A percentile compares a stretch with the other conserved stretches of the same genome.
Conservation (phyloP, 352 stramenopile genomes). For the Globisporangium recalcitrans region DNA sequence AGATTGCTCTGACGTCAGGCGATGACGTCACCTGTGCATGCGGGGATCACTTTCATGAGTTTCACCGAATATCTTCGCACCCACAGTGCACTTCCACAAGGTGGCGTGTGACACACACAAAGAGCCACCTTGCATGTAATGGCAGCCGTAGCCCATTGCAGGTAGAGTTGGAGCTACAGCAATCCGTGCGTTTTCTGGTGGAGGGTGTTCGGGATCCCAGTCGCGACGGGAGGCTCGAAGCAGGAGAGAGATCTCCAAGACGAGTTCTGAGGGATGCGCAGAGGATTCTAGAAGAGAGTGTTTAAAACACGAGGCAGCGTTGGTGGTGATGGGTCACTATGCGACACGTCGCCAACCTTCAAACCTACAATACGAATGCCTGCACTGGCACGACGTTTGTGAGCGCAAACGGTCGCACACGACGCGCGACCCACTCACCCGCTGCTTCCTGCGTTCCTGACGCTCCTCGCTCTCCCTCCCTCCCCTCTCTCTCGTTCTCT, state of each 20-base stretch:
- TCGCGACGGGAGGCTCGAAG: neutral
- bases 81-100: no score
- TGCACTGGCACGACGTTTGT: neutral
- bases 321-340: neutral
- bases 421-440: neutral
- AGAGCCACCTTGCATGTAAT: no score
- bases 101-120: no score
- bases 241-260: neutral
- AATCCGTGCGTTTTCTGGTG: no score
- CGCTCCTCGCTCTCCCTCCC: no score
- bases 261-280: neutral
- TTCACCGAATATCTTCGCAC: no score
- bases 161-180: no score
- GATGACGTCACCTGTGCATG: no score
- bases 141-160: no score
- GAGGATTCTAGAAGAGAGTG: slow-evolving; percentile 11
- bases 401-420: neutral
- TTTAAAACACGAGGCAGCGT: neutral
- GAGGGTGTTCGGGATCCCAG: neutral
- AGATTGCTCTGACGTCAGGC: no score
- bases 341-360: neutral
- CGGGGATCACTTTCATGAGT: no score
- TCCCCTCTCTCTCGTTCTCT: neutral
- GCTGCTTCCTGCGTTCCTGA: neutral
- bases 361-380: neutral